These are phyloP conservation scores for Psilocybe azurescens DNA, from an alignment of 768 basidiomycete species.

Conservation along the genomic window DNA sequence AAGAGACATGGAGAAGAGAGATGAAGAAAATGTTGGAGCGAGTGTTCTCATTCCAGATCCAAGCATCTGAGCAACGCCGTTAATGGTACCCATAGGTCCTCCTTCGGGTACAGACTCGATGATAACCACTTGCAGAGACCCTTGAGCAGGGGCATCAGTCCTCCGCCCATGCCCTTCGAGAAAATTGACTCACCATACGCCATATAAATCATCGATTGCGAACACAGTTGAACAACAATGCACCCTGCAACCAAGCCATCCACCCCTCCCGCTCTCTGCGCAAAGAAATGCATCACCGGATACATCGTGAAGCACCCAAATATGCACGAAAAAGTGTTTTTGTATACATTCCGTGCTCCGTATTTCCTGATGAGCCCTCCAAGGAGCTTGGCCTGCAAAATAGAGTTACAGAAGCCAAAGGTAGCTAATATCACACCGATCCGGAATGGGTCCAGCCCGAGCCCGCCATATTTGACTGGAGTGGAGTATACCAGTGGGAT, in stretches of 20 bases:
- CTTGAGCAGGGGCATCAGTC: constrained; percentile 33
- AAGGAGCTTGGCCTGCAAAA: constrained; percentile 20
- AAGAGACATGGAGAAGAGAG: constrained; percentile 60
- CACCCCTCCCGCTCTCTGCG: constrained; percentile 37
- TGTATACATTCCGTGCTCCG: constrained; percentile 39
- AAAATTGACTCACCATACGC: constrained; percentile 15
- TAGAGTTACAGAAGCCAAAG: constrained; percentile 26
- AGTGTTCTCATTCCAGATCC: constrained; percentile 54
- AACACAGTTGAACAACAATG: constrained; percentile 37
- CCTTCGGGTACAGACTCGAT: constrained; percentile 48
- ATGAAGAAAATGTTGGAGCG: constrained; percentile 59
- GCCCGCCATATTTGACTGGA: constrained; percentile 62
- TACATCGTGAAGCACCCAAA: constrained; percentile 34
- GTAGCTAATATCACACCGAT: constrained; percentile 62
- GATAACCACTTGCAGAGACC: constrained; percentile 49
- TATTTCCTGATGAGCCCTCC: constrained; percentile 22
- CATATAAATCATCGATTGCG: constrained; percentile 32
- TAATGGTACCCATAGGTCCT: constrained; percentile 54
- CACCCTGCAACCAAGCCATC: constrained; percentile 36
- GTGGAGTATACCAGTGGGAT: constrained; percentile 58
- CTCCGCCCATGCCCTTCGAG: background rate
- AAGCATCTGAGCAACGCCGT: constrained; percentile 61
- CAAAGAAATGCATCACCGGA: constrained; percentile 40
- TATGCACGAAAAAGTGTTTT: constrained; percentile 28
- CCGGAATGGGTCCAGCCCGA: constrained; percentile 63